Evolutionary conservation across 345 rosid species (phyloP), one percentile per base, ranked within the genome.

Genomic region (Geranium brycei): DNA sequence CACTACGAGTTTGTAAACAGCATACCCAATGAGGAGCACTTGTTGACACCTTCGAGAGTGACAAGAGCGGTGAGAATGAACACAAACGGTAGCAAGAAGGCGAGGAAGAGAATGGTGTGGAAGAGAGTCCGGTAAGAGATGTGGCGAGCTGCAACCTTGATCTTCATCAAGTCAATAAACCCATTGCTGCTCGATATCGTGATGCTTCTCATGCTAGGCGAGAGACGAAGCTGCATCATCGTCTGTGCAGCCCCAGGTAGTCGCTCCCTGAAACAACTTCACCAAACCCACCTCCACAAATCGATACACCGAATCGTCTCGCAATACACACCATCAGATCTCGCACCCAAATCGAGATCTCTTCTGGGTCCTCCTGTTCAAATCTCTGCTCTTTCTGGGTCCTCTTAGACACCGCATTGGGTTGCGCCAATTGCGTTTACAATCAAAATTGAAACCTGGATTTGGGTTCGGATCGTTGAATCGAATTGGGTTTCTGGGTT

Each of bases 131-230:
- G 71, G 75, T 88, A 95, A 66, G 99, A 91, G 81, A 95, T 84
- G 69, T 95, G 97, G 81, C 99, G 92, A 84, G 96, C 95, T 83
- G 97, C 97, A 80, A 95, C 88, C 81, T 88, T 91, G 96, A 95
- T 85, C 99, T 91, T 95, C 99, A 91, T 95, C 77, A 87, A 91
- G 86, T 95, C 96, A 91, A 84, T 88, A 88, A 91, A 87, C 77
- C 93, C 99, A 85, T 87, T 84, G 86, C 82, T 91, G 82, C 91
- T 88, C 71, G 92, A 91, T 78, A 95, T 95, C 65, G 99, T 95
- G 80, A 95, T 87, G 76, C 99, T 95, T 88, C 97, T 95, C 99
- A 95, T 95, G 86, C 99, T 91, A 80, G 95, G 97, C 81, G 99
- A 95, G 85, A 95, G 74, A 91, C 85, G 96, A 87, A 95, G 99